phyloP scores from a whole-genome alignment of 441 rosid species.

The Francoa sonchifolia region DNA sequence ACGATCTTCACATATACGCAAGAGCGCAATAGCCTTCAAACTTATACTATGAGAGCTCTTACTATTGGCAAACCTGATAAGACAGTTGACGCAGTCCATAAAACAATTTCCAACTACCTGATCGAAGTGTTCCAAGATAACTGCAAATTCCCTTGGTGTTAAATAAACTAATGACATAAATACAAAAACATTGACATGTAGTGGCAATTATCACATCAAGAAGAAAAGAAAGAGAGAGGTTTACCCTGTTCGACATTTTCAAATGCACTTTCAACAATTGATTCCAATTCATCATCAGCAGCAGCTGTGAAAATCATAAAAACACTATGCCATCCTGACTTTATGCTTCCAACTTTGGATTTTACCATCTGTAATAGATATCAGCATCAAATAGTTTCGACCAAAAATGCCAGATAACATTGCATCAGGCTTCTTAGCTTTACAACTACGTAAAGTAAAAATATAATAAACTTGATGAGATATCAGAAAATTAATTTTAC shows the following conservation, averaged over 20 bases:
- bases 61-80: constrained; percentile 95
- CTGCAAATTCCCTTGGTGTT: constrained; percentile 47
- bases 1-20: constrained; percentile 98
- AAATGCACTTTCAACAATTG: constrained; percentile 95
- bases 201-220: constrained; percentile 8
- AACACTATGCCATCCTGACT: constrained; percentile 99
- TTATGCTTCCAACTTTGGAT: constrained; percentile 96
- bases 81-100: constrained; percentile 99
- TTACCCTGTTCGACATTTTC: constrained; percentile 99
- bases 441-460: neutral
- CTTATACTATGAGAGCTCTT: constrained; percentile 90
- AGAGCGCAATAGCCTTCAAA: constrained; percentile 98
- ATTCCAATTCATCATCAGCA: constrained; percentile 88
- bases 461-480: too few relatives aligned
- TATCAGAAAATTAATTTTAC: too few relatives aligned
- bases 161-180: constrained; percentile 14
- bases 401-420: neutral
- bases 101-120: constrained; percentile 99
- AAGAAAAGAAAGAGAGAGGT: constrained; percentile 4
- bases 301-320: constrained; percentile 98
- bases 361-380: constrained; percentile 75
- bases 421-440: too few relatives aligned
- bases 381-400: constrained; percentile 11
- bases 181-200: neutral
- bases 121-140: constrained; percentile 96